Conservation (phyloP, 176 grass and related monocot genomes). For the Aegilops speltoides region DNA sequence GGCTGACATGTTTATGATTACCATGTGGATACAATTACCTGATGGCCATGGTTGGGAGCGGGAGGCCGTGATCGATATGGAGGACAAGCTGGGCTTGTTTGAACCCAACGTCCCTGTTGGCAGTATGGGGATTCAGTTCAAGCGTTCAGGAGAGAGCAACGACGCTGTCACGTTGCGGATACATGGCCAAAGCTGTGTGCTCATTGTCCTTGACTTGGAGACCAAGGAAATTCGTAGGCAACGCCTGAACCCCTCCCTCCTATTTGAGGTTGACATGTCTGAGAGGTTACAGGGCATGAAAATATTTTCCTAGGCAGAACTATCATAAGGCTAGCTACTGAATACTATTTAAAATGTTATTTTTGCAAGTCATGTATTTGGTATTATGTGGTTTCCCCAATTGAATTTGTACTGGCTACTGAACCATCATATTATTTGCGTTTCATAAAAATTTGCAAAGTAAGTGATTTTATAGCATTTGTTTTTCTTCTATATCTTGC, state of each 20-base stretch:
- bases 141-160: not conserved
- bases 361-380: too few relatives aligned
- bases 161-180: not conserved
- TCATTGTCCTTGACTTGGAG: not conserved
- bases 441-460: too few relatives aligned
- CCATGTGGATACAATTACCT: not conserved
- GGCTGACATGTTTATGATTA: not conserved
- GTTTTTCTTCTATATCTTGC: too few relatives aligned
- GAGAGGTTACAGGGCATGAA: too few relatives aligned
- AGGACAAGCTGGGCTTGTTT: not conserved
- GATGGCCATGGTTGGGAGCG: not conserved
- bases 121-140: not conserved
- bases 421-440: too few relatives aligned
- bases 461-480: too few relatives aligned
- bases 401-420: too few relatives aligned
- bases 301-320: too few relatives aligned
- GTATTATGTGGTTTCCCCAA: too few relatives aligned
- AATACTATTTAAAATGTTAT: too few relatives aligned
- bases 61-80: not conserved
- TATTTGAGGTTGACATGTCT: not conserved
- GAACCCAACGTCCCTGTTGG: not conserved
- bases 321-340: too few relatives aligned
- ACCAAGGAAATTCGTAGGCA: not conserved
- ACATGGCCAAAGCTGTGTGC: rapidly evolving
- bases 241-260: not conserved